Percentiles rank a stretch among this genome's conserved stretches.
Evolutionary conservation across 1,284 basidiomycete genomes (phyloP).

Genomic region (Ganoderma lucidum): DNA sequence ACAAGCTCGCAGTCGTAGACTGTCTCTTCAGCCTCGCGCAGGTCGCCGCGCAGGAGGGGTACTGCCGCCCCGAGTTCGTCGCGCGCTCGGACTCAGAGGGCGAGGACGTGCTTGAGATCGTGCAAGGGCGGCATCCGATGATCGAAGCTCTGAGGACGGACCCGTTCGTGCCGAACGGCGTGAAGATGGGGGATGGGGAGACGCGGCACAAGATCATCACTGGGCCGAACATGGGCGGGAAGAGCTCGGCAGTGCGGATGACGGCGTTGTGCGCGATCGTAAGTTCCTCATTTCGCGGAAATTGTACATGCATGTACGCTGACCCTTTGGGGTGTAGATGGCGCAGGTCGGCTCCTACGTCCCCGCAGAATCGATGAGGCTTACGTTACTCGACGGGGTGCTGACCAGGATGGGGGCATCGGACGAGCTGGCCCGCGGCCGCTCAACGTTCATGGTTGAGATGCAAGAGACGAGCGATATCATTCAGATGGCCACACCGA

Average conservation of each 20-base stretch:
- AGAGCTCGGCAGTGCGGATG: constrained; percentile 82
- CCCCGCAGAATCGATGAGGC: constrained; percentile 74
- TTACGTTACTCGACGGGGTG: constrained; percentile 86
- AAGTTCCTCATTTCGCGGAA: constrained; percentile 28
- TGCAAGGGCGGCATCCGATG: constrained; percentile 84
- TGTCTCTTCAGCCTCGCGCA: constrained; percentile 78
- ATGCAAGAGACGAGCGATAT: constrained; percentile 95
- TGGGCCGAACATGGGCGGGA: constrained; percentile 85
- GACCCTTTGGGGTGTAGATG: constrained; percentile 39
- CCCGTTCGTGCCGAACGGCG: constrained; percentile 83
- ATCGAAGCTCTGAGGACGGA: constrained; percentile 79
- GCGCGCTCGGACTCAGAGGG: constrained; percentile 39
- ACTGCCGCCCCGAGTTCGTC: constrained; percentile 72
- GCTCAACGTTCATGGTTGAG: constrained; percentile 97
- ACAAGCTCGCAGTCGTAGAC: constrained; percentile 84
- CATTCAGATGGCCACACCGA: constrained; percentile 72
- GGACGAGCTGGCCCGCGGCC: constrained; percentile 85
- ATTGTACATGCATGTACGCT: not conserved
- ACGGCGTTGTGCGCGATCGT: constrained; percentile 77
- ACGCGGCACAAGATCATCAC: constrained; percentile 81
- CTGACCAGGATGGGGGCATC: constrained; percentile 93
- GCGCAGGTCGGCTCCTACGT: constrained; percentile 73
- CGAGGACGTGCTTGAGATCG: constrained; percentile 67
- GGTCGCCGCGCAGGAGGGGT: constrained; percentile 78
- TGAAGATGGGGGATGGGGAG: constrained; percentile 61